Conservation (phyloP, 2,329 filamentous ascomycete genomes). For the Colletotrichum sp. region DNA sequence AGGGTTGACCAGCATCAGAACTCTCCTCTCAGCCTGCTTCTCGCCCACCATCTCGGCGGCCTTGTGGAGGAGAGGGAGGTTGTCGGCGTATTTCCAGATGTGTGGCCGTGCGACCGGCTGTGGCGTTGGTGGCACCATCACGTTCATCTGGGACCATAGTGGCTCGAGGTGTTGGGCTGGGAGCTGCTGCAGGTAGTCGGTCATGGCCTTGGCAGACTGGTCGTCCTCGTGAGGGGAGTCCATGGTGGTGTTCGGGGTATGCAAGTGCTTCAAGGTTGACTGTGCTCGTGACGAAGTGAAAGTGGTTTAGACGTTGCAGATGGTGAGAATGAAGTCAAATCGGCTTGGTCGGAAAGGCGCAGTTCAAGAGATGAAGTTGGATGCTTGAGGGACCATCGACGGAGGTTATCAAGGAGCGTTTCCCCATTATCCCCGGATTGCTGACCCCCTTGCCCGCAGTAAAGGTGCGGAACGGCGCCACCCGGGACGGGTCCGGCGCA, state of each 20-base stretch:
- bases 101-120: constrained; percentile 46
- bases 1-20: constrained; percentile 48
- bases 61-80: constrained; percentile 36
- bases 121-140: constrained; percentile 50
- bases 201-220: constrained; percentile 28
- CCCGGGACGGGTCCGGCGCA: background rate
- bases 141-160: constrained; percentile 54
- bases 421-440: constrained; percentile 5
- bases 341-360: background rate
- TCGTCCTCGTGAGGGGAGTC: constrained; percentile 11
- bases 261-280: background rate
- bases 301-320: accelerated
- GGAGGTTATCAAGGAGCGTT: background rate
- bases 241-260: background rate
- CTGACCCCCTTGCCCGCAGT: background rate
- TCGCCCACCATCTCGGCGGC: constrained; percentile 41
- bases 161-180: constrained; percentile 40
- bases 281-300: background rate
- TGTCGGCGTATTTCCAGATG: constrained; percentile 42
- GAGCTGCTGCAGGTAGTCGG: constrained; percentile 31
- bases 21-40: constrained; percentile 45
- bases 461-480: background rate
- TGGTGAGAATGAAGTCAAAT: accelerated
- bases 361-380: background rate
- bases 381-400: background rate